A percentile compares a stretch with the other conserved stretches of the same genome.
Conservation (phyloP, 23 red algal genomes). For the Gracilaria domingensis region DNA sequence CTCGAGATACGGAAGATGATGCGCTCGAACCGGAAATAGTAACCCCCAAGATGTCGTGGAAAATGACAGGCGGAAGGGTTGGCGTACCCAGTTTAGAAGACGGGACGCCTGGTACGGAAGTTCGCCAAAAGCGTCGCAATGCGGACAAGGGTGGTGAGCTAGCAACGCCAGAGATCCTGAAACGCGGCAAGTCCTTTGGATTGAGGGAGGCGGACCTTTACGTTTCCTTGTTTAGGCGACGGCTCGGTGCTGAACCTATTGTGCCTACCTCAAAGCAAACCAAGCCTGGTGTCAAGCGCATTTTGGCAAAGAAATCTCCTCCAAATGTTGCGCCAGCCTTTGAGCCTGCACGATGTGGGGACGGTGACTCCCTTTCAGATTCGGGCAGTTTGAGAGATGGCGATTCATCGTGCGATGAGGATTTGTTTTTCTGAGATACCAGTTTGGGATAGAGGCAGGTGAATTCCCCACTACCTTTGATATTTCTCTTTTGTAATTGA, state of each 20-base stretch:
- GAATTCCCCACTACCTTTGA: not conserved
- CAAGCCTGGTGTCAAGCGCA: not conserved
- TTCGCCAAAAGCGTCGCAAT: conserved; percentile 31
- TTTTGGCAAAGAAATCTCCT: not conserved
- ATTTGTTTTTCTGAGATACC: conserved; percentile 7
- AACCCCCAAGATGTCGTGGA: conserved; percentile 30
- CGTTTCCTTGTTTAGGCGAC: conserved; percentile 39
- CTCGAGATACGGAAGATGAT: conserved; percentile 38
- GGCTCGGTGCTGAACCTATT: conserved; percentile 6
- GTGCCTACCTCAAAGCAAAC: not conserved
- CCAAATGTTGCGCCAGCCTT: not conserved
- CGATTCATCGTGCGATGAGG: not conserved
- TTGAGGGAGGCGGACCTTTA: conserved; percentile 57
- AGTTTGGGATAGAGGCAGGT: not conserved
- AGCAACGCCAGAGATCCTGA: conserved; percentile 59
- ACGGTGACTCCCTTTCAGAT: not conserved
- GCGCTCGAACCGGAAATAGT: conserved; percentile 51
- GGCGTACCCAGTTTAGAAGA: conserved; percentile 19
- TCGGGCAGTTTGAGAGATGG: not conserved
- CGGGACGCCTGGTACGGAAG: conserved; percentile 64
- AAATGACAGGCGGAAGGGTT: not conserved
- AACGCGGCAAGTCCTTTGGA: conserved; percentile 51
- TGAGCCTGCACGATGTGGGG: not conserved
- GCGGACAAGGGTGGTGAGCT: conserved; percentile 34
- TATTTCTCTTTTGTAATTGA: no score